Conservation (phyloP, 2,329 filamentous ascomycete genomes). For the Colletotrichum agaves region DNA sequence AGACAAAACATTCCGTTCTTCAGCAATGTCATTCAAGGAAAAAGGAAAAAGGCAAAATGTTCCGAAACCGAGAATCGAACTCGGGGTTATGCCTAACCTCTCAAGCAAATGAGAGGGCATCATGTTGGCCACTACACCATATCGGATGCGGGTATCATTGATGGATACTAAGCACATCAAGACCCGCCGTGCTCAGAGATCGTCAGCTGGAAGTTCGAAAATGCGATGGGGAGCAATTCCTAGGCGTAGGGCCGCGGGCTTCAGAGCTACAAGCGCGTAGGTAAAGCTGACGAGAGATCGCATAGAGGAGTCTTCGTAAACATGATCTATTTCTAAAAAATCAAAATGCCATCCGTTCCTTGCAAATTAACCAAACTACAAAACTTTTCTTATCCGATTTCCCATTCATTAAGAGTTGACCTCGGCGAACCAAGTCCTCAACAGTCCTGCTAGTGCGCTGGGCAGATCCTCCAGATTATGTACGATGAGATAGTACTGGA, state of each 20-base stretch:
- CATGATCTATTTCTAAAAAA: not conserved
- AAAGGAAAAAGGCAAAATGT: not conserved
- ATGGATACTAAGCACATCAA: accelerated
- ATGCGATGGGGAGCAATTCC: too few species aligned
- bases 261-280: too few species aligned
- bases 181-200: not conserved
- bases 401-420: constrained; percentile 56
- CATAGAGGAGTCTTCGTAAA: not conserved
- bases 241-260: too few species aligned
- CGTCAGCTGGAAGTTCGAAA: not conserved
- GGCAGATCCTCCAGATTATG: constrained; percentile 92
- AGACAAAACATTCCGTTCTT: too few species aligned
- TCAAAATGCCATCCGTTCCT: not conserved
- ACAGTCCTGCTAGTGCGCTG: constrained; percentile 82
- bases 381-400: constrained; percentile 4
- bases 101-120: constrained; percentile 16
- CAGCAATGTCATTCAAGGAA: not conserved
- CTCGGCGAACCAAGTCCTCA: constrained; percentile 96
- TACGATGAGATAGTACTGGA: constrained; percentile 96
- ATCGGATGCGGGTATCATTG: not conserved
- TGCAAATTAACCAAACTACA: not conserved
- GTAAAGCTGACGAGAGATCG: too few species aligned
- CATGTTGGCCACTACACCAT: constrained; percentile 33
- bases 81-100: constrained; percentile 29
- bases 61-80: constrained; percentile 33